These are phyloP conservation scores for Malania oleifera DNA, from an alignment of 164 flowering plant genomes.

Conservation along the genomic window DNA sequence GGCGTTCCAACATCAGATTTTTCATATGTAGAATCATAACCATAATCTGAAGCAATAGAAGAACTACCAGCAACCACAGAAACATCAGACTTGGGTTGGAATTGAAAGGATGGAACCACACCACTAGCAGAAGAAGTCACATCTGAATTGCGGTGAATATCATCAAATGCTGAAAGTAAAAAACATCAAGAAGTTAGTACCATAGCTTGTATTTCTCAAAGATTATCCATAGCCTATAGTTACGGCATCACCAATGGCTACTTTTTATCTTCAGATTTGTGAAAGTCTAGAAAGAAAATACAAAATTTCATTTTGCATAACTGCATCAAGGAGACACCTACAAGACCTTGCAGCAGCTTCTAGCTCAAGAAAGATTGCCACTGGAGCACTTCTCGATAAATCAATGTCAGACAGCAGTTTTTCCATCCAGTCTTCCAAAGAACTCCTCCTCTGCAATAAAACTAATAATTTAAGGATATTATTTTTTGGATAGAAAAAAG, in stretches of 20 bases:
- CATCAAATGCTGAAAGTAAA: neutral
- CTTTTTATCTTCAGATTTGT: neutral
- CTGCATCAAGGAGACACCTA: constrained; percentile 2
- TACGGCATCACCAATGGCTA: neutral
- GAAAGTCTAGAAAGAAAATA: neutral
- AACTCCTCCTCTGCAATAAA: constrained; percentile 4
- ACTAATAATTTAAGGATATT: neutral
- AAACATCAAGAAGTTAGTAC: neutral
- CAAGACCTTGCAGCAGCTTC: constrained; percentile 12
- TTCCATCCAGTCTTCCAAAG: constrained; percentile 4
- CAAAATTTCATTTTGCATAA: too few relatives aligned
- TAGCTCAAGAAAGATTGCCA: constrained; percentile 7
- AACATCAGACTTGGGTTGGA: neutral
- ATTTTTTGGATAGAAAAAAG: too few relatives aligned
- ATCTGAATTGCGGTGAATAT: neutral
- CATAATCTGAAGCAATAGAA: constrained; percentile 4
- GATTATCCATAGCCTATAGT: neutral
- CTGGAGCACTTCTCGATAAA: constrained; percentile 4
- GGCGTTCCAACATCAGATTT: neutral
- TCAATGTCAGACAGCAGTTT: constrained; percentile 5
- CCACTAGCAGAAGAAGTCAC: neutral
- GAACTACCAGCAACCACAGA: constrained; percentile 1
- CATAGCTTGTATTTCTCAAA: neutral
- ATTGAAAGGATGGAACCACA: neutral
- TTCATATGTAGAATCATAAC: neutral